Evolutionary conservation across 2,329 filamentous ascomycete genomes (phyloP).

Genomic region (Colletotrichum lentis): DNA sequence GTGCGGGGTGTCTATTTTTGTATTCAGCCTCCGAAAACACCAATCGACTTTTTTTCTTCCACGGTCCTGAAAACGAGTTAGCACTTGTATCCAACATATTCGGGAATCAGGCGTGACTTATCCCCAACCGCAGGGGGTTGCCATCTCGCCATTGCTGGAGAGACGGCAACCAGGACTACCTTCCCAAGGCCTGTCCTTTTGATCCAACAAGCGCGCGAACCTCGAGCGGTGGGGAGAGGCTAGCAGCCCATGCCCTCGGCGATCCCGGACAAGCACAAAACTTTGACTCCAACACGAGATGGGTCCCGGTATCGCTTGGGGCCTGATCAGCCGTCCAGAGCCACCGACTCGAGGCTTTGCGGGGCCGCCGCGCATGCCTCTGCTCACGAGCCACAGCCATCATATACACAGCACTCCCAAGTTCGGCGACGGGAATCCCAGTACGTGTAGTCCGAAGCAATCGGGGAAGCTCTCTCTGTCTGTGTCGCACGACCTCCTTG

Average conservation of each 20-base stretch:
- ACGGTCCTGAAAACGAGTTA: constrained; percentile 40
- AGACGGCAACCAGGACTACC: constrained; percentile 60
- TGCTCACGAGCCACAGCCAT: constrained; percentile 38
- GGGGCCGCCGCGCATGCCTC: constrained; percentile 12
- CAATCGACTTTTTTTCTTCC: background rate
- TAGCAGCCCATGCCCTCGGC: constrained; percentile 35
- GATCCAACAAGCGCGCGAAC: constrained; percentile 22
- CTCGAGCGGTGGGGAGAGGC: background rate
- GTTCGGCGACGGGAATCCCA: constrained; percentile 43
- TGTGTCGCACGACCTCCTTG: constrained; percentile 83
- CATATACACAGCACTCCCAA: constrained; percentile 41
- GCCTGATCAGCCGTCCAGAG: background rate
- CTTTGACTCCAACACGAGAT: constrained; percentile 95
- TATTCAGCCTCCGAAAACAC: constrained; percentile 18
- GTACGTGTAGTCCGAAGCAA: constrained; percentile 39
- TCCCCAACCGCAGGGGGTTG: constrained; percentile 58
- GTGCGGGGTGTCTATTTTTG: no score
- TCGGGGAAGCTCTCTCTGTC: constrained; percentile 70
- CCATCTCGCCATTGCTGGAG: constrained; percentile 61
- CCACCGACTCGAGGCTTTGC: constrained; percentile 6
- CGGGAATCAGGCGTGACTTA: constrained; percentile 52
- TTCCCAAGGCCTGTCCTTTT: constrained; percentile 49
- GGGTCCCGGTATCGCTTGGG: constrained; percentile 70
- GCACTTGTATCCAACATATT: constrained; percentile 31
- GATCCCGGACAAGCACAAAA: constrained; percentile 81